Base-by-base conservation (phyloP, 2,329 filamentous ascomycete genomes). In the Exserohilum turcica region DNA sequence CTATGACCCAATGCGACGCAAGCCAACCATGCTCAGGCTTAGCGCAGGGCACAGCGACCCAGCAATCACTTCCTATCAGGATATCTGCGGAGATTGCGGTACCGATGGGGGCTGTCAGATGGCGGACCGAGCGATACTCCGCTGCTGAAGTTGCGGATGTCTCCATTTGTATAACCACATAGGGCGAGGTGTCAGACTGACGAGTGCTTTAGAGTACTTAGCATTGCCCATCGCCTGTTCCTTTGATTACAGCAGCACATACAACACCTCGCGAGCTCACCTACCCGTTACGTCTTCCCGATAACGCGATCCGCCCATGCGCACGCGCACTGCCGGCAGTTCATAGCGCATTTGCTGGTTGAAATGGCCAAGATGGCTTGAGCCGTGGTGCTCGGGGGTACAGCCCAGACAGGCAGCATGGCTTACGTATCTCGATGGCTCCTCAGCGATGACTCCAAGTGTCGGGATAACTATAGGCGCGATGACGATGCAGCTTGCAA, bases 321-420 rank as follows among this genome's bases (percentile, higher is more conserved):
- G 31, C 13, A 36, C 15, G 46, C 28, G 37, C 37, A 48, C 18
- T 28, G 18, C 38, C 27, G 21, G 31, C 13, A 40, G 37, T n/a
- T 28, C 13, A 15, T n/a, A 24, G 21, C 21, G 21, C 15, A 42
- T 48, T 5, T 29, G 4, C 7, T 24, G 7, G 21, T 24, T 39
- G 38, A 18, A 21, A 58, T 39, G 43, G 46, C 48, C 16, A 43
- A n/a, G 27, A 35, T 10, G 16, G 27, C 21, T 42, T 48, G 31
- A 18, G 12, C 12, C 21, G 35, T n/a, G 37, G 29, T 32, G 32
- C 43, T 12, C 29, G 37, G 24, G n/a, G 18, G 19, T 15, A 31
- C 13, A 38, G 43, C 13, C 3, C 38, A 38, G 37, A 37, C 21
- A 43, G 21, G 19, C 19, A 48, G 15, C 32, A 24, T 24, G 32